phyloP scores from a whole-genome alignment of 768 basidiomycete genomes.

The Boletellus sp. region DNA sequence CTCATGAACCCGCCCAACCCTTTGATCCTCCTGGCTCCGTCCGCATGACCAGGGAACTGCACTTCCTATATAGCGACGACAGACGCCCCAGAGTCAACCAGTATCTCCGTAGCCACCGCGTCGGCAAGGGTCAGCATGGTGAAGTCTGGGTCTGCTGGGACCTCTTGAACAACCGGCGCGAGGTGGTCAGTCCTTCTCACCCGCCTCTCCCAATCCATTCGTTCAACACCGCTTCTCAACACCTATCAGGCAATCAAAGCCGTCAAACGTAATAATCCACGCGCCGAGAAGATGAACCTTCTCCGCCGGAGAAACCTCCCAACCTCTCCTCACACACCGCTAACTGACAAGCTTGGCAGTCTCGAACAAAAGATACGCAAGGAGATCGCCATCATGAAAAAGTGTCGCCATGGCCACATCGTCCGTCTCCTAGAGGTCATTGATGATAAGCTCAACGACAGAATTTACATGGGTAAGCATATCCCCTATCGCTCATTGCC shows the following conservation, averaged over 20 bases:
- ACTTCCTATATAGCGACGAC: conserved; percentile 38
- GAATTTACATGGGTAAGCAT: conserved; percentile 88
- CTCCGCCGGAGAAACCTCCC: conserved; percentile 48
- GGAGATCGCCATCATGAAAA: conserved; percentile 99
- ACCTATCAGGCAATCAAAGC: conserved; percentile 70
- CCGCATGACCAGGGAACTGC: conserved; percentile 45
- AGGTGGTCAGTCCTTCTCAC: conserved; percentile 37
- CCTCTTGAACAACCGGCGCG: conserved; percentile 44
- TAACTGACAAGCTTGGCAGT: conserved; percentile 66
- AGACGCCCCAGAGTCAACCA: conserved; percentile 70
- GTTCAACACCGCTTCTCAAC: conserved; percentile 7
- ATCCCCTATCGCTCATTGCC: conserved; percentile 8
- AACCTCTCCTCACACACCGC: conserved; percentile 43
- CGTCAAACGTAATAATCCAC: conserved; percentile 68
- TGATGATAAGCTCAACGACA: conserved; percentile 82
- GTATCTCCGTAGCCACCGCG: conserved; percentile 69
- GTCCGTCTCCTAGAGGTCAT: conserved; percentile 92
- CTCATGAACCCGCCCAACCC: conserved; percentile 34
- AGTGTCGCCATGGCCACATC: conserved; percentile 85
- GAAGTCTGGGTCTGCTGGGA: conserved; percentile 76
- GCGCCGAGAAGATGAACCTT: conserved; percentile 59
- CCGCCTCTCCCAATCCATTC: conserved; percentile 4
- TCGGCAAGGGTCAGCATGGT: conserved; percentile 90
- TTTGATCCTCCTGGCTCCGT: conserved; percentile 44
- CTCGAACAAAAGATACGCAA: conserved; percentile 82